These are phyloP conservation scores for Chaetoscypha palmicola DNA, from an alignment of 2,329 filamentous ascomycete genomes.

Conservation along the genomic window DNA sequence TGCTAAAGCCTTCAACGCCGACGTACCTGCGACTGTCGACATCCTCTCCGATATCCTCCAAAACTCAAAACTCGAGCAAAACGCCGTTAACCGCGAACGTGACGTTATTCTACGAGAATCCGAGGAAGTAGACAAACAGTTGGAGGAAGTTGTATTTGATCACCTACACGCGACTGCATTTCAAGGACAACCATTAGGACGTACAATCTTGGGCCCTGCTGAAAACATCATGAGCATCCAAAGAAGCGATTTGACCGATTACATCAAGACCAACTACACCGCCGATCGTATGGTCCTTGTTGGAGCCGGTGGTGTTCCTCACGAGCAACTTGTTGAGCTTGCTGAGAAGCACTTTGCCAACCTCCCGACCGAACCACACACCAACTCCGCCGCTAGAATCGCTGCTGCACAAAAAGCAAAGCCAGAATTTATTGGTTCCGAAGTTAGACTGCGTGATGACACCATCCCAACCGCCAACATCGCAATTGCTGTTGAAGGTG, in stretches of 20 bases:
- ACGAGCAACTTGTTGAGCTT: slow-evolving; percentile 88
- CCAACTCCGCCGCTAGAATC: slow-evolving; percentile 62
- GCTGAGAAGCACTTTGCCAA: slow-evolving; percentile 91
- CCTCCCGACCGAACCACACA: slow-evolving; percentile 69
- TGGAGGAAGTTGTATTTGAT: slow-evolving; percentile 99
- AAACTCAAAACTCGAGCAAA: slow-evolving; percentile 94
- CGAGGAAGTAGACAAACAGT: slow-evolving; percentile 99
- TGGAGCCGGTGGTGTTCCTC: slow-evolving; percentile 86
- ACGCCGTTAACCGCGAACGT: slow-evolving; percentile 92
- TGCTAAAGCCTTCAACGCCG: slow-evolving; percentile 97
- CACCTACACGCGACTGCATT: slow-evolving; percentile 97
- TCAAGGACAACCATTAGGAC: slow-evolving; percentile 91
- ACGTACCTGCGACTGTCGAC: slow-evolving; percentile 93
- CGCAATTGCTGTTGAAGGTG: slow-evolving; percentile 96
- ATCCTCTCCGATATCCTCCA: slow-evolving; percentile 99
- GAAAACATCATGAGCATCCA: slow-evolving; percentile 98
- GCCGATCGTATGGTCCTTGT: slow-evolving; percentile 99
- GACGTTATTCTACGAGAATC: slow-evolving; percentile 98
- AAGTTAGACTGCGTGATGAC: slow-evolving; percentile 92
- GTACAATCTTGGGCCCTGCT: slow-evolving; percentile 94
- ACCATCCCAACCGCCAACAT: slow-evolving; percentile 95
- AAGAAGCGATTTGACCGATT: slow-evolving; percentile 82
- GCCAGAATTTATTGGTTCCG: slow-evolving; percentile 94
- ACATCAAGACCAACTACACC: slow-evolving; percentile 99
- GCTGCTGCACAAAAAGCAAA: slow-evolving; percentile 68